phyloP scores from a whole-genome alignment of 306 rosid species.

The Medicago arabica region DNA sequence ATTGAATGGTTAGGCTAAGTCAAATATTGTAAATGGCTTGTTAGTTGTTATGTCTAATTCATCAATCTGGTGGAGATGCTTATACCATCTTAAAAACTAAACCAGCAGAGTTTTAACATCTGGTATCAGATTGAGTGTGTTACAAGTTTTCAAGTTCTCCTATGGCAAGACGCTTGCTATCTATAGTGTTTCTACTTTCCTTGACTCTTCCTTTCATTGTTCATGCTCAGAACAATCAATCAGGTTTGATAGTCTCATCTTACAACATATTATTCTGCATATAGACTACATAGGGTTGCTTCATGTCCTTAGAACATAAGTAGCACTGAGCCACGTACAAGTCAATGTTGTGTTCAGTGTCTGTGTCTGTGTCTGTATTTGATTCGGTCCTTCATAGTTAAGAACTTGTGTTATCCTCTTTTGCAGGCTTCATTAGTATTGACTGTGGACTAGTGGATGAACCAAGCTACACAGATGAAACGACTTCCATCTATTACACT shows the following conservation, averaged over 20 bases:
- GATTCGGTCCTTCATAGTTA: not conserved
- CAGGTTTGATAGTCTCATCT: conserved; percentile 40
- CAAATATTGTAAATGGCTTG: conserved; percentile 12
- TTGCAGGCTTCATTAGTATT: conserved; percentile 49
- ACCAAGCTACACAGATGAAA: conserved; percentile 50
- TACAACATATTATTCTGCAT: not conserved
- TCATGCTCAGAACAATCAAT: conserved; percentile 40
- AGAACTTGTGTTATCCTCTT: conserved; percentile 14
- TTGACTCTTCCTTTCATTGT: conserved; percentile 32
- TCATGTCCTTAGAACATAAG: no score
- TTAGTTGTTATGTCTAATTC: not conserved
- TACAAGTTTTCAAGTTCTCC: conserved; percentile 24
- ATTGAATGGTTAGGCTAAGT: conserved; percentile 6
- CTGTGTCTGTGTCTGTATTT: not conserved
- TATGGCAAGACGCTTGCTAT: conserved; percentile 32
- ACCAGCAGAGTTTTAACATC: conserved; percentile 13
- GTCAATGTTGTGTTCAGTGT: not conserved
- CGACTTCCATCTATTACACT: conserved; percentile 43
- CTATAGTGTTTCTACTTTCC: conserved; percentile 32
- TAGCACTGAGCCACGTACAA: no score
- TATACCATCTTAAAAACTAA: conserved; percentile 11
- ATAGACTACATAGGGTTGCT: no score
- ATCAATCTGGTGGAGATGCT: not conserved
- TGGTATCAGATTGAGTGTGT: not conserved
- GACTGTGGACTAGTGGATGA: conserved; percentile 49